These are phyloP conservation scores for Podochytrium sp. DNA, from an alignment of 192 early-diverging fungal species.

Conservation along the genomic window DNA sequence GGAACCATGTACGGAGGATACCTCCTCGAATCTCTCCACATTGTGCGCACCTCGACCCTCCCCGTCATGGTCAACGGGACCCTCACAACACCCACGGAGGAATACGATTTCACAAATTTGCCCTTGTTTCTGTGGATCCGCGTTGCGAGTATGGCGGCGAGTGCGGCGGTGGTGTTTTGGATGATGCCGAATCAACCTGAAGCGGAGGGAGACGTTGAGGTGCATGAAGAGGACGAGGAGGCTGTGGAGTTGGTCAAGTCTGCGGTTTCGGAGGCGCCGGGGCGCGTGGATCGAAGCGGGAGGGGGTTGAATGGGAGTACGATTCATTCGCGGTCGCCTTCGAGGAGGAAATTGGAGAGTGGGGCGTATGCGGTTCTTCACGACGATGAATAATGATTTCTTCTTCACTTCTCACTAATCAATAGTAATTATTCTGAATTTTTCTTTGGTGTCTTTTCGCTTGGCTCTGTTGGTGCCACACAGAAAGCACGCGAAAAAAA, in stretches of 20 bases:
- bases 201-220: neutral
- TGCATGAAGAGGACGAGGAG: neutral
- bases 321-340: too few species aligned
- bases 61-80: neutral
- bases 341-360: too few species aligned
- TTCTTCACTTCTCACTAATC: too few species aligned
- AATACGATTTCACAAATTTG: conserved; percentile 32
- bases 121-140: conserved; percentile 28
- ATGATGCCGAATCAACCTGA: conserved; percentile 26
- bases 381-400: too few species aligned
- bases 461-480: too few species aligned
- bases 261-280: too few species aligned
- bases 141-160: conserved; percentile 18
- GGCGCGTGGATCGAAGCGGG: too few species aligned
- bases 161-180: conserved; percentile 27
- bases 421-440: too few species aligned
- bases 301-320: too few species aligned
- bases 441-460: too few species aligned
- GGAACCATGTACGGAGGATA: conserved; percentile 31
- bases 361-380: too few species aligned
- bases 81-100: neutral
- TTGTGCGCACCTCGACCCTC: neutral
- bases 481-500: too few species aligned
- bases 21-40: conserved; percentile 20
- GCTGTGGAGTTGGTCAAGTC: neutral